Evolutionary conservation across 176 grass and related monocot genomes (phyloP).

Genomic region (Aegilops bicornis): DNA sequence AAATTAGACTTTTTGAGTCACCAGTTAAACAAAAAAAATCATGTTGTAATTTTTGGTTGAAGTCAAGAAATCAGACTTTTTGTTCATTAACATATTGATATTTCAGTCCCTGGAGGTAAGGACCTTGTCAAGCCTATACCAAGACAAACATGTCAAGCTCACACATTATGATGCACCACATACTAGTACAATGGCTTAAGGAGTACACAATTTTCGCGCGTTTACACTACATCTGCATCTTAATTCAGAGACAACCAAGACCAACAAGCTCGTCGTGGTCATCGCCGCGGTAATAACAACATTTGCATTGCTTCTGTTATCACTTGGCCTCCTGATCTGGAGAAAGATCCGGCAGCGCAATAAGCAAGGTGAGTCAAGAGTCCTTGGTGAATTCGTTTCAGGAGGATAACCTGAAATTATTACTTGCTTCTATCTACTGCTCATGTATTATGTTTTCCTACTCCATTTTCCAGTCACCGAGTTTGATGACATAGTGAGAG

Average conservation of each 20-base stretch:
- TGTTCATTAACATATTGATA: neutral
- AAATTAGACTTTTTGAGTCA: neutral
- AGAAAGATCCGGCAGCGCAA: neutral
- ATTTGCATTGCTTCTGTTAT: constrained; percentile 7
- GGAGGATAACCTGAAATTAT: neutral
- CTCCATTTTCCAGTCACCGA: neutral
- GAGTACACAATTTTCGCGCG: neutral
- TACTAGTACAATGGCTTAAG: neutral
- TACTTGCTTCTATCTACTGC: too few relatives aligned
- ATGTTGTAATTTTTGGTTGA: neutral
- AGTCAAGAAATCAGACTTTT: neutral
- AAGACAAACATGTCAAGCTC: neutral
- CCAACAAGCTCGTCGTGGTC: neutral
- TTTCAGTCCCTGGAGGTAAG: neutral
- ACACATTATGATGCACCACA: neutral
- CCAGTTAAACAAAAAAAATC: neutral
- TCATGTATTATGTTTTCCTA: neutral
- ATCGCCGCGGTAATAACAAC: neutral
- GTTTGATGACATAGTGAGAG: neutral
- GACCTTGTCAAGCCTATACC: neutral
- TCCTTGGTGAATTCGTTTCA: neutral
- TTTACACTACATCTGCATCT: neutral
- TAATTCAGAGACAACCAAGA: constrained; percentile 10
- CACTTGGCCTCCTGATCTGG: neutral
- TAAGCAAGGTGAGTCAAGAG: neutral